Percentiles rank a stretch among this genome's conserved stretches.
Evolutionary conservation across 805 yeast genomes (phyloP).

Genomic region (Ascoidea tarda): DNA sequence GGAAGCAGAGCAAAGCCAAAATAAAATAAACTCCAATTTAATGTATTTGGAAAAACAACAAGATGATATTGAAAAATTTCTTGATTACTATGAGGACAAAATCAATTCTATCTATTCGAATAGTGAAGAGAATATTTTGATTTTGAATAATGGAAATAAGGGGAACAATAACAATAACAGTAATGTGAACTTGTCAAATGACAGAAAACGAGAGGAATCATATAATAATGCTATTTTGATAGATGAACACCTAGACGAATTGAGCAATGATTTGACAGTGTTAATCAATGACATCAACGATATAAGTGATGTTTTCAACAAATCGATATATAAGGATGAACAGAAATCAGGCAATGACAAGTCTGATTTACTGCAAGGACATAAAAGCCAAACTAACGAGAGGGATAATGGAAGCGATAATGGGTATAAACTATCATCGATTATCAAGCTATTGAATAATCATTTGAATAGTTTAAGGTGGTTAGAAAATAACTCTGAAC

Average conservation of each 20-base stretch:
- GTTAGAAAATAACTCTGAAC: slow-evolving; percentile 61
- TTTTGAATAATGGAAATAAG: slow-evolving; percentile 11
- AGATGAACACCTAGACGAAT: slow-evolving; percentile 64
- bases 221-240: slow-evolving; percentile 76
- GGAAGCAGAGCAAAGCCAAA: slow-evolving; percentile 75
- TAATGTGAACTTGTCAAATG: slow-evolving; percentile 32
- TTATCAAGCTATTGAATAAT: slow-evolving; percentile 70
- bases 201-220: slow-evolving; percentile 80
- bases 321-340: slow-evolving; percentile 26
- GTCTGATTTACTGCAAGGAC: background rate
- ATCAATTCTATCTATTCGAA: slow-evolving; percentile 25
- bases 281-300: slow-evolving; percentile 72
- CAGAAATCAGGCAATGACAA: slow-evolving; percentile 22
- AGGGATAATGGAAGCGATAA: slow-evolving; percentile 21
- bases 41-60: slow-evolving; percentile 84
- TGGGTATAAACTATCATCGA: slow-evolving; percentile 43
- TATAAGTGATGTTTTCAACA: slow-evolving; percentile 69
- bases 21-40: slow-evolving; percentile 75
- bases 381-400: slow-evolving; percentile 14
- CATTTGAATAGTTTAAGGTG: slow-evolving; percentile 85
- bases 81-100: slow-evolving; percentile 72
- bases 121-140: slow-evolving; percentile 11
- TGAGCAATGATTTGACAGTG: slow-evolving; percentile 65
- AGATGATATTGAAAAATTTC: slow-evolving; percentile 70
- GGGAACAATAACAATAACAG: background rate